Percentiles rank a stretch among this genome's conserved stretches.
Conservation (phyloP, 768 basidiomycete genomes). For the Collybiopsis confluens region DNA sequence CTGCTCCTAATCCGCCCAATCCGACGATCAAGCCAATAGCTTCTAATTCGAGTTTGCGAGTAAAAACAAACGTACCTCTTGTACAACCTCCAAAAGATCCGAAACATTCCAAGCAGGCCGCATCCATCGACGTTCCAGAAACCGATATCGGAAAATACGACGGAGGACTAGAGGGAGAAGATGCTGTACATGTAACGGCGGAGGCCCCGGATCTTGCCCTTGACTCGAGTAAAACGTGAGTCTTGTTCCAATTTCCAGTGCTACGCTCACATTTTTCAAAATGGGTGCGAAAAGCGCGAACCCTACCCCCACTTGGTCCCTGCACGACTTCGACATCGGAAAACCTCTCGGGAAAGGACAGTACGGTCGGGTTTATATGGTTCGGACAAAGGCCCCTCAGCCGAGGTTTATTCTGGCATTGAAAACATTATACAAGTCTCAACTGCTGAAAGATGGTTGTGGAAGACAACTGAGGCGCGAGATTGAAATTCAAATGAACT, state of each 20-base stretch:
- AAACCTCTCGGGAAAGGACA: constrained; percentile 96
- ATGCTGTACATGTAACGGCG: constrained; percentile 70
- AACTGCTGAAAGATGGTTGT: constrained; percentile 85
- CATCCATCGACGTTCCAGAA: neutral
- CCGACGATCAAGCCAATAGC: neutral
- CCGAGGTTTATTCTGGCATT: constrained; percentile 95
- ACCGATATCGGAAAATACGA: neutral
- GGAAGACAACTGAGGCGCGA: constrained; percentile 97
- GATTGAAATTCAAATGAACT: constrained; percentile 96
- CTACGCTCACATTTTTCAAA: neutral
- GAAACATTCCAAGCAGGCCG: neutral
- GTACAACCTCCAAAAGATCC: neutral
- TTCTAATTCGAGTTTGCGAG: neutral
- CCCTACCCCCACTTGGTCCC: constrained; percentile 80
- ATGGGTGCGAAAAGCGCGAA: constrained; percentile 37
- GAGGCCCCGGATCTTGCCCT: constrained; percentile 80
- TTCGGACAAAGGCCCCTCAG: constrained; percentile 86
- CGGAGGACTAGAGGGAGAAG: constrained; percentile 38
- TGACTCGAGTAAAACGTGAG: constrained; percentile 75
- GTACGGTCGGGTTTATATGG: constrained; percentile 98
- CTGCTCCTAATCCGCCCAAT: constrained; percentile 3
- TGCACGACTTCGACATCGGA: constrained; percentile 89
- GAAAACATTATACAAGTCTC: constrained; percentile 95
- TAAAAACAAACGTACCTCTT: neutral
- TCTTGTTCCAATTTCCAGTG: constrained; percentile 6